Evolutionary conservation across 495 filamentous ascomycete genomes (phyloP), one percentile per base, ranked within the genome.

Genomic region (Tetracladium marchalianum): DNA sequence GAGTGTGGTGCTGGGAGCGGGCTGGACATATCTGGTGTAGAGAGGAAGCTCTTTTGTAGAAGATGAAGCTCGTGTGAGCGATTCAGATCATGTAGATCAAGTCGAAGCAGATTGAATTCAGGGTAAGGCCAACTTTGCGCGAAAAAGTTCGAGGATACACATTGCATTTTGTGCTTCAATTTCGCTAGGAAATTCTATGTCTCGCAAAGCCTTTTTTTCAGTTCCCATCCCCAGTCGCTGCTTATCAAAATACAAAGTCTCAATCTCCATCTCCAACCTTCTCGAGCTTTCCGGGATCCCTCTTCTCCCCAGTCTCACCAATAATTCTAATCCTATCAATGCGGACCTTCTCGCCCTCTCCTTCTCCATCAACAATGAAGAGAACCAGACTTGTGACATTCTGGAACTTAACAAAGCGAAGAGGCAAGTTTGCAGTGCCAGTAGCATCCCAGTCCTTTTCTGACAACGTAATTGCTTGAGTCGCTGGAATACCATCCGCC

Each of bases 381-480:
- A 97, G 48, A 7, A 94, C 86, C 55, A 98, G 60, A 44, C 80
- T 88, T 46, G 76, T 81, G 32, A 95, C 80, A 49, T 84, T 94
- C 68, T 98, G 92, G 70, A 96, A 98, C 67, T 95, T 96, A 63
- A 97, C 93, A 60, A 89, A 97, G 11, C 90, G 84, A 52, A 95
- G 66, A 32, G 81, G 68, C 15, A 97, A 68, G 58, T 78, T 87
- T 10, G 85, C 89, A 4, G 93, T 97, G 11, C 82, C 86, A 4
- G 88, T 92, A 49, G 78, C 77, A 64, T 95, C 89, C 92, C 92
- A 98, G 62, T 95, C 87, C 38, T 71, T 72, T 22, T 77, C 67
- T 49, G 77, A 67, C 16, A 98, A 70, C 55, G 74, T 76, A 50
- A 95, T 76, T 31, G 65, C 71, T 65, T 97, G 92, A 34, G 85